phyloP scores from a whole-genome alignment of 2,329 filamentous ascomycete genomes.

The Botrytis paeoniae region DNA sequence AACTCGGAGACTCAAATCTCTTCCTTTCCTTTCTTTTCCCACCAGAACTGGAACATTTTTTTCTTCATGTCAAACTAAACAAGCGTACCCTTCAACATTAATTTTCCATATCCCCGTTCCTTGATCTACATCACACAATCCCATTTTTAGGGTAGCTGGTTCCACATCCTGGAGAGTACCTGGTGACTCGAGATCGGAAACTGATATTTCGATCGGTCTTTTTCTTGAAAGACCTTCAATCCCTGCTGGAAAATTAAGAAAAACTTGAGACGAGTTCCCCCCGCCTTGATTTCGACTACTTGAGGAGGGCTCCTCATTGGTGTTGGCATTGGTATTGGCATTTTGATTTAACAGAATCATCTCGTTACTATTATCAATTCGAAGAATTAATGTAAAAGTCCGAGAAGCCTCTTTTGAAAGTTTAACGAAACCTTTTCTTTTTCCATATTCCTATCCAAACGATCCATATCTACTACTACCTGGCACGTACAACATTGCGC shows the following conservation, averaged over 20 bases:
- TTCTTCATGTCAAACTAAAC: slow-evolving; percentile 11
- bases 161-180: background rate
- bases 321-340: background rate
- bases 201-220: slow-evolving; percentile 9
- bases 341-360: background rate
- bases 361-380: background rate
- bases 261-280: background rate
- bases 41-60: background rate
- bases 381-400: slow-evolving; percentile 11
- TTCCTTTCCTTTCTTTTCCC: background rate
- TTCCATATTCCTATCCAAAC: background rate
- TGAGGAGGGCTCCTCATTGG: slow-evolving; percentile 4
- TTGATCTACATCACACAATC: slow-evolving; percentile 2
- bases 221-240: background rate
- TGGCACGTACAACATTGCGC: background rate
- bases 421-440: background rate
- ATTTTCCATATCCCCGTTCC: background rate
- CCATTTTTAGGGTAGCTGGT: background rate
- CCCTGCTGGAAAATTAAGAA: background rate
- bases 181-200: slow-evolving; percentile 9
- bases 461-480: background rate
- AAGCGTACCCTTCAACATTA: slow-evolving; percentile 1
- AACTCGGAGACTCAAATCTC: background rate
- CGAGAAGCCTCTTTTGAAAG: background rate
- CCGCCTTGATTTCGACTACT: slow-evolving; percentile 10